A percentile compares a stretch with the other conserved stretches of the same genome.
Evolutionary conservation across 2,329 filamentous ascomycete genomes (phyloP).

Genomic region (Exophiala bonariae): DNA sequence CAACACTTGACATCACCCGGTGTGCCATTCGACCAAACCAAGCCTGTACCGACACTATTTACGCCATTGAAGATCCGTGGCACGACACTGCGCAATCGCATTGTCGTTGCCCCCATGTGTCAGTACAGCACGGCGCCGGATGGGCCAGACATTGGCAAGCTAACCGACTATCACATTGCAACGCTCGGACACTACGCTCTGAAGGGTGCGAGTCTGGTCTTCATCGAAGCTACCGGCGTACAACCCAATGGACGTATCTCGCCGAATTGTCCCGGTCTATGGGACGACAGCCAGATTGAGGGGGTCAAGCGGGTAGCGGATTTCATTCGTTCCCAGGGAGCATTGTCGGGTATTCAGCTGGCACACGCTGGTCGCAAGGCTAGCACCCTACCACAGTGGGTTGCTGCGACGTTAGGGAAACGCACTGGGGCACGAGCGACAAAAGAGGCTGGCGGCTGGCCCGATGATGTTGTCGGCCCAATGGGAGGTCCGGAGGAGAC

Average conservation of each 20-base stretch:
- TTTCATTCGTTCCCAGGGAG: slow-evolving; percentile 75
- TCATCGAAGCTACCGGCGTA: slow-evolving; percentile 76
- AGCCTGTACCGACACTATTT: slow-evolving; percentile 26
- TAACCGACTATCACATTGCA: slow-evolving; percentile 46
- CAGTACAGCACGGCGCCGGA: slow-evolving; percentile 40
- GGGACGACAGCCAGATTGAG: slow-evolving; percentile 37
- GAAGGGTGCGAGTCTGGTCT: slow-evolving; percentile 32
- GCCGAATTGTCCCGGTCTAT: slow-evolving; percentile 42
- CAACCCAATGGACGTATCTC: slow-evolving; percentile 76
- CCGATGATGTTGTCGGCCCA: slow-evolving; percentile 27
- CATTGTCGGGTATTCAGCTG: slow-evolving; percentile 77
- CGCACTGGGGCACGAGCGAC: slow-evolving; percentile 19
- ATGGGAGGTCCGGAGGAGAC: slow-evolving; percentile 22
- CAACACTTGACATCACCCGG: slow-evolving; percentile 21
- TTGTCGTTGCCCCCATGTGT: slow-evolving; percentile 61
- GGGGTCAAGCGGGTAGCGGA: slow-evolving; percentile 63
- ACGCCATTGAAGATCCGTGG: slow-evolving; percentile 55
- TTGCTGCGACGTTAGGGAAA: slow-evolving; percentile 31
- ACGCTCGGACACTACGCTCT: slow-evolving; percentile 34
- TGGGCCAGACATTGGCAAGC: slow-evolving; percentile 39
- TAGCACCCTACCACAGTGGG: slow-evolving; percentile 56
- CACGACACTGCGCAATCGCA: slow-evolving; percentile 57
- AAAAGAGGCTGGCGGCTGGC: slow-evolving; percentile 25
- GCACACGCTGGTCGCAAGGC: slow-evolving; percentile 73
- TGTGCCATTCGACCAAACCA: slow-evolving; percentile 12